Conservation (phyloP, 2,329 filamentous ascomycete species). For the Epichloe baconii region DNA sequence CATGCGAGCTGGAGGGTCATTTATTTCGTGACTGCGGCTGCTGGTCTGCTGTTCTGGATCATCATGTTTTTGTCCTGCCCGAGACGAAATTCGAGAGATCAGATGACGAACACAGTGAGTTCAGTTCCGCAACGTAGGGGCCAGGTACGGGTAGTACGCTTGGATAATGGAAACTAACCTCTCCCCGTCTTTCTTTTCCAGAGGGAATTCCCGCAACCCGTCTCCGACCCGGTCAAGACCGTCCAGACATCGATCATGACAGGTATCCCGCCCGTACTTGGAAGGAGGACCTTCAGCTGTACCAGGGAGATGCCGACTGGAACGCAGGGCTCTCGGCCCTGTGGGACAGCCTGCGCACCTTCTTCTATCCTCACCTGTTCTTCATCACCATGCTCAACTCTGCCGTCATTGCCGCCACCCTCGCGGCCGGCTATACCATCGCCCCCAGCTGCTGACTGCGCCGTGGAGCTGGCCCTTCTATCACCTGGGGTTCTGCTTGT, state of each 20-base stretch:
- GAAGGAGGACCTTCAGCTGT: neutral
- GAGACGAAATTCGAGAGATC: constrained; percentile 1
- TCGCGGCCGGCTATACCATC: constrained; percentile 1
- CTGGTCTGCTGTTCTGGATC: neutral
- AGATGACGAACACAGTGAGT: constrained; percentile 1
- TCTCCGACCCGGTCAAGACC: neutral
- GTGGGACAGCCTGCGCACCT: constrained; percentile 1
- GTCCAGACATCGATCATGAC: neutral
- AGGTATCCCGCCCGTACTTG: neutral
- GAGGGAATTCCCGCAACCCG: neutral
- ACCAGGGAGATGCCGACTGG: neutral
- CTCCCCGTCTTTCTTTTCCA: neutral
- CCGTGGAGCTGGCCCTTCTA: constrained; percentile 1
- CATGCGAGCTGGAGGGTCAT: constrained; percentile 1
- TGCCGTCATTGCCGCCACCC: constrained; percentile 1
- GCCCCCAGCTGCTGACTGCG: neutral
- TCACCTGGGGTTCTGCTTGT: constrained; percentile 3
- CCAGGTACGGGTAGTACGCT: no score
- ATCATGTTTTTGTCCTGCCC: constrained; percentile 1
- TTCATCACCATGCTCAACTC: constrained; percentile 4
- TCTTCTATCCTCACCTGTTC: constrained; percentile 2
- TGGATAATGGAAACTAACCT: no score
- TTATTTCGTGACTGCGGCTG: constrained; percentile 1
- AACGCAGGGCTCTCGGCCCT: neutral
- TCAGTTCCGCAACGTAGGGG: no score